Conservation (phyloP, 768 basidiomycete genomes). For the Brasilioporus rufonigricans region DNA sequence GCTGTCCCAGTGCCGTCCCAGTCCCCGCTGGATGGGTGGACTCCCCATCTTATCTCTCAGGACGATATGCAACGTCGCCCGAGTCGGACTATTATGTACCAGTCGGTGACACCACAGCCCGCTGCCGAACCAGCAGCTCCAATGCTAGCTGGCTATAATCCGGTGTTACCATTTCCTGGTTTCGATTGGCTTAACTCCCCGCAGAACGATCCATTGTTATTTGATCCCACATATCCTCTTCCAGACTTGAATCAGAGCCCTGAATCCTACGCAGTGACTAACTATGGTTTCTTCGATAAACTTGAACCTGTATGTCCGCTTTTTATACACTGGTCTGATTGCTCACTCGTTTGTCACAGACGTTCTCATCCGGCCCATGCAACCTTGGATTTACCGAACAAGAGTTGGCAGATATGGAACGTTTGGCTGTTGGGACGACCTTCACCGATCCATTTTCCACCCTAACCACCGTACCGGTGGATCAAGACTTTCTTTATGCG, state of each 20-base stretch:
- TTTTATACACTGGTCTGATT: background rate
- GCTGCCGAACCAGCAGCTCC: constrained; percentile 7
- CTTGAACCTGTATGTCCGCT: constrained; percentile 18
- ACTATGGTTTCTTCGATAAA: constrained; percentile 6
- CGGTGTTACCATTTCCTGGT: background rate
- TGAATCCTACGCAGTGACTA: background rate
- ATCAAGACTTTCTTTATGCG: background rate
- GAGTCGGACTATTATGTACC: constrained; percentile 33
- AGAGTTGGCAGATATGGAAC: constrained; percentile 19
- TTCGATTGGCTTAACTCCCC: constrained; percentile 16
- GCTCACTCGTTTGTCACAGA: constrained; percentile 4
- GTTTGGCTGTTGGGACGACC: constrained; percentile 12
- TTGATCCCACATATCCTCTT: constrained; percentile 2
- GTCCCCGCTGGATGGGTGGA: constrained; percentile 14
- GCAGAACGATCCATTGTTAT: background rate
- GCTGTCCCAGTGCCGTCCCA: constrained; percentile 28
- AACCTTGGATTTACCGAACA: constrained; percentile 5
- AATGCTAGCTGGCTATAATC: background rate
- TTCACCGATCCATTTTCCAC: constrained; percentile 28
- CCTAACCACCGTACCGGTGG: background rate
- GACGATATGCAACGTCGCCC: constrained; percentile 37
- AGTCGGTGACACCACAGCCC: constrained; percentile 23
- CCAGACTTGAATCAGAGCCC: constrained; percentile 1
- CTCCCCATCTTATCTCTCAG: constrained; percentile 21
- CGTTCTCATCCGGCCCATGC: background rate